phyloP scores from a whole-genome alignment of 2,329 filamentous ascomycete genomes.

The Ustilaginoidea virens region DNA sequence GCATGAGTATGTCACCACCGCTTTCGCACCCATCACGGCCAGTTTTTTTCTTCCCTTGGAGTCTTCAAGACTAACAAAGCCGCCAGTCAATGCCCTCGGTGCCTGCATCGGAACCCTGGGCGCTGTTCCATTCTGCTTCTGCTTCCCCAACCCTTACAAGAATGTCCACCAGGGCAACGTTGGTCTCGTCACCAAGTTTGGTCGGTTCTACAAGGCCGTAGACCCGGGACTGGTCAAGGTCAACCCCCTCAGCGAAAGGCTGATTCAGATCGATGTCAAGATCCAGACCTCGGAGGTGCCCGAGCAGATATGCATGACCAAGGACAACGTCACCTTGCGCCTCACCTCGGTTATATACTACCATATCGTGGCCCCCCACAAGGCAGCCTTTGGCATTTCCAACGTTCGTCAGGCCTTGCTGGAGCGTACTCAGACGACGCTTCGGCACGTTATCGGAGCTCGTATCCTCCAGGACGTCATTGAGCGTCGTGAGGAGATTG shows the following conservation, averaged over 20 bases:
- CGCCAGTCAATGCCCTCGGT: constrained; percentile 63
- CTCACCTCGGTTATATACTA: constrained; percentile 98
- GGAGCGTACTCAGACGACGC: constrained; percentile 93
- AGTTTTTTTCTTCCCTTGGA: neutral
- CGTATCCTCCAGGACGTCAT: constrained; percentile 96
- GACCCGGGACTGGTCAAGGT: constrained; percentile 95
- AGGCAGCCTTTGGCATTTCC: constrained; percentile 89
- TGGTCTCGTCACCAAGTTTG: constrained; percentile 89
- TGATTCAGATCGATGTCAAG: constrained; percentile 94
- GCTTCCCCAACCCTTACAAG: constrained; percentile 94
- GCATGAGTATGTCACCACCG: constrained; percentile 52
- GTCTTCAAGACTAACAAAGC: too few relatives aligned
- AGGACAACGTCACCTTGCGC: constrained; percentile 92
- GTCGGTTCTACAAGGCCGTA: constrained; percentile 84
- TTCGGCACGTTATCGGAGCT: constrained; percentile 91
- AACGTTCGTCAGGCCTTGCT: constrained; percentile 93
- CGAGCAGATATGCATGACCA: constrained; percentile 96
- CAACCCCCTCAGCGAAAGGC: constrained; percentile 82
- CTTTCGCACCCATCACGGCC: neutral
- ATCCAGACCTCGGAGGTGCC: constrained; percentile 97
- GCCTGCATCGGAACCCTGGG: constrained; percentile 61
- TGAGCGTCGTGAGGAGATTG: constrained; percentile 93
- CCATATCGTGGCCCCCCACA: constrained; percentile 89
- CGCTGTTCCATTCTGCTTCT: constrained; percentile 79
- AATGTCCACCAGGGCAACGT: constrained; percentile 85